Percentiles rank a stretch among this genome's conserved stretches.
phyloP scores from a whole-genome alignment of 169 alveolate species.

The Perkinsus olseni region DNA sequence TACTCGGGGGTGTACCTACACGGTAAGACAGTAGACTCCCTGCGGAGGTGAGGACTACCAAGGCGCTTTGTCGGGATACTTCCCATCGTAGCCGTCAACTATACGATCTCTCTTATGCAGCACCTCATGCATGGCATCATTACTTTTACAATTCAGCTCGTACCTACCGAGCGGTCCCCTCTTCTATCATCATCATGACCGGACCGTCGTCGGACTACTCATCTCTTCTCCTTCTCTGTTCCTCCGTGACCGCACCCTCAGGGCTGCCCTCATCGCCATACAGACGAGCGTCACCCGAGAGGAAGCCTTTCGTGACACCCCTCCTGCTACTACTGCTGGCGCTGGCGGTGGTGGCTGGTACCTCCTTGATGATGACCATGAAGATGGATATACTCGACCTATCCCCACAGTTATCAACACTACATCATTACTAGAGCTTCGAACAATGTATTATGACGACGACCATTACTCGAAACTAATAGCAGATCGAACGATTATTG shows the following conservation, averaged over 20 bases:
- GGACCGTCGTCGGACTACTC: neutral
- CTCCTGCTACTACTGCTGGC: neutral
- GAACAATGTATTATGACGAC: neutral
- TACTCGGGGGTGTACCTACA: neutral
- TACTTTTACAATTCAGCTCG: neutral
- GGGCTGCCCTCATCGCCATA: neutral
- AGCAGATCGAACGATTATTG: neutral
- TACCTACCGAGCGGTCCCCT: neutral
- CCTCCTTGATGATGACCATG: neutral
- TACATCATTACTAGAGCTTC: neutral
- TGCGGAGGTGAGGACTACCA: neutral
- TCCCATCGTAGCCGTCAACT: neutral
- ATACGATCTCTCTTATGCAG: neutral
- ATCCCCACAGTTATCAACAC: neutral
- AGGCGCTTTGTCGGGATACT: neutral
- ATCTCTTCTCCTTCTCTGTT: neutral
- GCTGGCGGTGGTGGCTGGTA: neutral
- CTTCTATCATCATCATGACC: neutral
- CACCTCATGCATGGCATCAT: neutral
- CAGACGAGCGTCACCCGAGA: neutral
- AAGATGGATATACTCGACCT: neutral
- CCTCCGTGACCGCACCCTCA: neutral
- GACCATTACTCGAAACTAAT: neutral
- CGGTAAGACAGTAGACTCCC: neutral
- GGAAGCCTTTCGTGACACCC: neutral